Percentiles rank a stretch among this genome's conserved stretches.
Conservation (phyloP, 495 filamentous ascomycete species). For the Articulospora tetracladia region DNA sequence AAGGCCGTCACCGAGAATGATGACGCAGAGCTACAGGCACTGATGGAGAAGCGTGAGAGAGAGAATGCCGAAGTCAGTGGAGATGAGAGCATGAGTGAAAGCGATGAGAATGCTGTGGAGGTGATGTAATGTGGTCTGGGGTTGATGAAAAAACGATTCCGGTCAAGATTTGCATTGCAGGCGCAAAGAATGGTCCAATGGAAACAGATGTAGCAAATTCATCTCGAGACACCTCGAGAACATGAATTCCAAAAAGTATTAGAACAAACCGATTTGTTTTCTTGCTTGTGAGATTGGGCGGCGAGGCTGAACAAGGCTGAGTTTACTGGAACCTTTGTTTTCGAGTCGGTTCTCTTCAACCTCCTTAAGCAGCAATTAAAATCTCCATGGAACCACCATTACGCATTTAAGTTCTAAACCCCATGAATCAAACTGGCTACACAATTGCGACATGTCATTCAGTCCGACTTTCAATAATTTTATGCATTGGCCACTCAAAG, state of each 20-base stretch:
- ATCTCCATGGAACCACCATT: neutral
- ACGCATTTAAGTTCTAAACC: neutral
- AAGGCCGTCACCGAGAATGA: constrained; percentile 99
- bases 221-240: neutral
- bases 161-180: constrained; percentile 26
- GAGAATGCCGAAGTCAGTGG: constrained; percentile 97
- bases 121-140: constrained; percentile 20
- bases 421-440: neutral
- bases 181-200: constrained; percentile 19
- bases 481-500: constrained; percentile 42
- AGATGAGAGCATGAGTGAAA: constrained; percentile 90
- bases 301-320: constrained; percentile 13
- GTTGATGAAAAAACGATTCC: constrained; percentile 20
- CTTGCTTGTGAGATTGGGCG: neutral
- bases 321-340: neutral
- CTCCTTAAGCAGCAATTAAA: neutral
- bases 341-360: neutral
- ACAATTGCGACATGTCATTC: neutral
- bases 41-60: constrained; percentile 98
- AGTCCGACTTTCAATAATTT: constrained; percentile 30
- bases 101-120: constrained; percentile 63
- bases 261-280: neutral
- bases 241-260: constrained; percentile 1
- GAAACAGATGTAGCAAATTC: neutral
- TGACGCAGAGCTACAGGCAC: constrained; percentile 90